phyloP scores from a whole-genome alignment of 306 rosid genomes.

The Datisca glomerata region DNA sequence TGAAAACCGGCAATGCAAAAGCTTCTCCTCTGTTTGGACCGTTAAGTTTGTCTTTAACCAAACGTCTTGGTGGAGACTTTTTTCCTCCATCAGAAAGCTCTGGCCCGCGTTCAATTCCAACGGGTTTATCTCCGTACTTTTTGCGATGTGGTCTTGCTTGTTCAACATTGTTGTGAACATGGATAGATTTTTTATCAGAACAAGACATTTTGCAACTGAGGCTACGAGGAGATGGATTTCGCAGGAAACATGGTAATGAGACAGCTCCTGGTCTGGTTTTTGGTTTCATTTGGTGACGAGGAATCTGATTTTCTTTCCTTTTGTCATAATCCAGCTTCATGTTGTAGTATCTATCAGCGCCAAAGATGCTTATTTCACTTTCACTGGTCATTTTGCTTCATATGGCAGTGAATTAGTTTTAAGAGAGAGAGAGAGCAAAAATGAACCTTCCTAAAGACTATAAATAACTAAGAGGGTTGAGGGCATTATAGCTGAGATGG shows the following conservation, averaged over 20 bases:
- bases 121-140: no score
- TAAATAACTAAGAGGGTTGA: no score
- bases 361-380: neutral
- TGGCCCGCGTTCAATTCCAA: no score
- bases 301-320: neutral
- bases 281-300: neutral
- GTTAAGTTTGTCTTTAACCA: constrained; percentile 9
- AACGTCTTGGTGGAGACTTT: neutral
- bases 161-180: neutral
- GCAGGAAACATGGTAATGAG: neutral
- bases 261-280: neutral
- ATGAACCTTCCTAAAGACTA: no score
- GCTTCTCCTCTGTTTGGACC: constrained; percentile 16
- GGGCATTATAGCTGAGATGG: no score
- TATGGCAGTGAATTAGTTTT: no score
- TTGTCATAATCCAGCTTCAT: neutral
- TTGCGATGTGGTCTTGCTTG: no score
- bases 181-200: neutral
- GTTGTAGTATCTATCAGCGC: neutral
- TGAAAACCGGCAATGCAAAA: constrained; percentile 11
- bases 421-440: no score
- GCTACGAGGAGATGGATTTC: neutral
- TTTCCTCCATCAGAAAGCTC: neutral
- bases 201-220: constrained; percentile 1
- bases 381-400: neutral